Evolutionary conservation across 1,284 basidiomycete genomes (phyloP).

Genomic region (Xerocomus amazonicus): DNA sequence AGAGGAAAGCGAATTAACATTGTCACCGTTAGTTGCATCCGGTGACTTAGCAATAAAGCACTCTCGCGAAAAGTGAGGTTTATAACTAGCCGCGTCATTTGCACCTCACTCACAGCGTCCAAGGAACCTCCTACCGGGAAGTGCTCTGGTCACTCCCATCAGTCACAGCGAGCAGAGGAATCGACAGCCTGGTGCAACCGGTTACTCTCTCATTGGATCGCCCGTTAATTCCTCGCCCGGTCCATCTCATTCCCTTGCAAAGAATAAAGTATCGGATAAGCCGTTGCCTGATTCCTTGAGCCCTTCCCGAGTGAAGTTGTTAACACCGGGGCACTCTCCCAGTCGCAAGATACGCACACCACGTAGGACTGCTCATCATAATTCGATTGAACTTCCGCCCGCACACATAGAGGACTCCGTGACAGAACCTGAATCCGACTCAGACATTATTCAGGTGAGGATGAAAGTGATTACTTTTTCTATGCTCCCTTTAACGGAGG

Average conservation of each 20-base stretch:
- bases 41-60: neutral
- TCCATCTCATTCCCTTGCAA: neutral
- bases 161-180: neutral
- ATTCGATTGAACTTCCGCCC: conserved; percentile 6
- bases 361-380: neutral
- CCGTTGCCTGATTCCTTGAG: neutral
- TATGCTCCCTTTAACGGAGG: neutral
- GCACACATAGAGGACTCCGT: conserved; percentile 22
- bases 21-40: neutral
- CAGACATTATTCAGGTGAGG: conserved; percentile 10
- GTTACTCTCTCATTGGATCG: conserved; percentile 3
- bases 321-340: conserved; percentile 2
- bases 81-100: neutral
- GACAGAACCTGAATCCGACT: conserved; percentile 35
- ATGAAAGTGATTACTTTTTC: neutral
- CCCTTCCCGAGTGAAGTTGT: neutral
- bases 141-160: conserved; percentile 1
- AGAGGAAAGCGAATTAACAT: conserved; percentile 26
- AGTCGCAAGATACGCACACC: conserved; percentile 1
- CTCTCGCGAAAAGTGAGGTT: conserved; percentile 18
- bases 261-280: conserved; percentile 2
- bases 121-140: neutral
- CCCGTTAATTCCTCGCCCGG: neutral
- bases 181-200: neutral
- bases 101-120: conserved; percentile 7